Evolutionary conservation across 2,329 filamentous ascomycete species (phyloP).

Genomic region (Blumeria graminis): DNA sequence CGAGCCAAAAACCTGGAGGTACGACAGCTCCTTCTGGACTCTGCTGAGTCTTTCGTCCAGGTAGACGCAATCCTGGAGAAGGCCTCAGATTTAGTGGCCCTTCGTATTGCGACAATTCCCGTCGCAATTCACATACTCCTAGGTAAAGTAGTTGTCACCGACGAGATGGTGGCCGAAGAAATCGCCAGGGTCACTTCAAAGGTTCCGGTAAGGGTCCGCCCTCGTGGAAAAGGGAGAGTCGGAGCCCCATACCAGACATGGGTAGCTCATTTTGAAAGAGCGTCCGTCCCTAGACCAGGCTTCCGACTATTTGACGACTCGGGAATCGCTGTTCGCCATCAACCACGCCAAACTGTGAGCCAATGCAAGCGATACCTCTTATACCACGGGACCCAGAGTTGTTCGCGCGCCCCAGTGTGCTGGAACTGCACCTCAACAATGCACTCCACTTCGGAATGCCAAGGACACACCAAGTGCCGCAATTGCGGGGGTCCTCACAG

Average conservation of each 20-base stretch:
- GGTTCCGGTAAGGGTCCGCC: not conserved
- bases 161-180: not conserved
- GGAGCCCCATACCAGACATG: not conserved
- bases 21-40: not conserved
- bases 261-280: not conserved
- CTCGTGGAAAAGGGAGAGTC: not conserved
- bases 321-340: not conserved
- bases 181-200: not conserved
- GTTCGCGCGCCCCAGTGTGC: not conserved
- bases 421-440: not conserved
- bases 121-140: not conserved
- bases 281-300: not conserved
- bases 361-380: not conserved
- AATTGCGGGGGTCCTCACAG: not conserved
- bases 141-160: not conserved
- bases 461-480: not conserved
- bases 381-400: not conserved
- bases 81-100: not conserved
- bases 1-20: not conserved
- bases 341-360: not conserved
- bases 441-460: not conserved
- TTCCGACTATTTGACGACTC: not conserved
- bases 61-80: not conserved
- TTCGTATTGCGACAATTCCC: not conserved
- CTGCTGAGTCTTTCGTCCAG: not conserved